Base-by-base conservation (phyloP, 495 filamentous ascomycete genomes). In the Podospora tetraspora region DNA sequence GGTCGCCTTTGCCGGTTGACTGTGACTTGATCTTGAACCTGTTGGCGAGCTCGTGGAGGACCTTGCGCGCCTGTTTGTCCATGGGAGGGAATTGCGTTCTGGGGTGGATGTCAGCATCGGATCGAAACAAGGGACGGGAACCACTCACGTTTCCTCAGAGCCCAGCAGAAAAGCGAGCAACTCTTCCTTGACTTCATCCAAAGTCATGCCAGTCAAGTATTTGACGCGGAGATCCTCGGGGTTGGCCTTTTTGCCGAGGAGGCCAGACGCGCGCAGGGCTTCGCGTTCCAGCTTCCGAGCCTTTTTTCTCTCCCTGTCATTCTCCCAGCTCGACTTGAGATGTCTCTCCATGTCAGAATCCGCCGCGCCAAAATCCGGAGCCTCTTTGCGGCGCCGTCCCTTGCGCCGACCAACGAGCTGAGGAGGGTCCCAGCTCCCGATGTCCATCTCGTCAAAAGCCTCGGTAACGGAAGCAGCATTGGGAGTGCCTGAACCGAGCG, bases 81-180 rank as follows among this genome's bases (percentile, higher is more conserved):
- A 99, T 94, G 3, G 94, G 92, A 6, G 95, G 93, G 12, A 99
- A 80, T 22, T 89, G 78, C 13, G 94, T 82, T 62, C 93, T 97
- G 70, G 9, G 25, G 3, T 12, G 58, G 59, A 24, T 52, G 19
- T 78, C 72, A 75, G 69, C 59, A 24, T 29, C 56, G 25, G 37
- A 62, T 66, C 8, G 24, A 25, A 32, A 19, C 12, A 30, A 37
- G 43, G 23, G 9, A 19, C 10, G 67, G 57, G 29, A 43, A 34
- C 9, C 57, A 73, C 83, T 68, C 83, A 94, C 91, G 84, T 90
- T 73, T 87, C 83, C 22, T 82, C 82, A 4, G 84, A 73, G 24
- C 89, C 84, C 21, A 87, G 72, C 11, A 98, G 79, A 74, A 98
- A 99, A 3, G 73, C 70, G 34, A 82, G 83, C 57, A 97, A 81